Conservation (phyloP, 345 rosid species). For the Eucalyptus fibrosa region DNA sequence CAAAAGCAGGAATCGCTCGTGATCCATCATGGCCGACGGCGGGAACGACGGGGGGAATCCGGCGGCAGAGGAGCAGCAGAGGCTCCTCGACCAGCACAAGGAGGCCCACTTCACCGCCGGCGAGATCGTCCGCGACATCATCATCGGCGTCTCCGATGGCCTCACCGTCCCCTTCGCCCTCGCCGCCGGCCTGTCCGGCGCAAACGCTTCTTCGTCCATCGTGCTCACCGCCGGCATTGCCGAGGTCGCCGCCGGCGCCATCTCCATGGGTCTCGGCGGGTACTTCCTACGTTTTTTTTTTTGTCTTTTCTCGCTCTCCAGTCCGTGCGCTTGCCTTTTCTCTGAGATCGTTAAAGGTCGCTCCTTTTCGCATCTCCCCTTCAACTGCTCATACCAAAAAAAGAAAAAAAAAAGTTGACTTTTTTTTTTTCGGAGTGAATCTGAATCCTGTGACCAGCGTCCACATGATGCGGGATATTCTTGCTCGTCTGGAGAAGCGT, state of each 20-base stretch:
- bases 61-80: not conserved
- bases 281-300: not conserved
- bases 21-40: not conserved
- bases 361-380: not conserved
- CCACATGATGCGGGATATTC: not conserved
- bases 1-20: not conserved
- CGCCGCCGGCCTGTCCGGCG: conserved; percentile 95
- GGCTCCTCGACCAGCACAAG: conserved; percentile 49
- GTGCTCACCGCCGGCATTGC: conserved; percentile 95
- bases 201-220: conserved; percentile 76
- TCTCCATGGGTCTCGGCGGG: conserved; percentile 99
- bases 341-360: not conserved
- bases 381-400: not conserved
- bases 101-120: conserved; percentile 96
- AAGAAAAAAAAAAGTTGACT: not conserved
- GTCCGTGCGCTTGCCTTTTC: not conserved
- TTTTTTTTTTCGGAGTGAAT: not conserved
- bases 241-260: conserved; percentile 93
- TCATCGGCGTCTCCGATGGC: conserved; percentile 96
- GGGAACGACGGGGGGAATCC: not conserved
- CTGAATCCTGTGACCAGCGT: not conserved
- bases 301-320: not conserved
- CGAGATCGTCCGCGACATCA: conserved; percentile 85
- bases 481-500: not conserved
- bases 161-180: conserved; percentile 96